phyloP scores from a whole-genome alignment of 2,329 filamentous ascomycete species.

The Coleophoma crateriformis region DNA sequence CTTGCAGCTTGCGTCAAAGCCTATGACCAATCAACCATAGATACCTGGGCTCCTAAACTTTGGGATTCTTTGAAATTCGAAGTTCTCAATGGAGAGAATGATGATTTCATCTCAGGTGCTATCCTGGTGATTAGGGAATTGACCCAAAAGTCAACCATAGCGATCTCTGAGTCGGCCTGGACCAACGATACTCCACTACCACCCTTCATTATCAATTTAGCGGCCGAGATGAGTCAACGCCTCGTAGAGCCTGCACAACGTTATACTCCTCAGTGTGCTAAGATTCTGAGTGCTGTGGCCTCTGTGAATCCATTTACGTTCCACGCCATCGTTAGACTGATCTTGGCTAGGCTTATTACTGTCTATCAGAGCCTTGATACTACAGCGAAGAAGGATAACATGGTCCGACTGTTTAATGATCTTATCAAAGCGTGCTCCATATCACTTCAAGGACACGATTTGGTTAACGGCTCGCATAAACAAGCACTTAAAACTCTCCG shows the following conservation, averaged over 20 bases:
- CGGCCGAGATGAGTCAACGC: background rate
- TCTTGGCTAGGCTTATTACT: constrained; percentile 13
- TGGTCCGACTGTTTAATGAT: constrained; percentile 21
- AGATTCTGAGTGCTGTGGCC: constrained; percentile 16
- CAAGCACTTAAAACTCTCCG: constrained; percentile 5
- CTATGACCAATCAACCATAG: constrained; percentile 13
- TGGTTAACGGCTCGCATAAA: background rate
- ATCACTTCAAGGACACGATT: background rate
- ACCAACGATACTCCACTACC: background rate
- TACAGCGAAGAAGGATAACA: constrained; percentile 14
- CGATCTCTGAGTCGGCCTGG: background rate
- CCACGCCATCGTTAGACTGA: constrained; percentile 11
- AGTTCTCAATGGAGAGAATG: constrained; percentile 25
- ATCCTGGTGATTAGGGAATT: constrained; percentile 17
- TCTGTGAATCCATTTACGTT: constrained; percentile 14
- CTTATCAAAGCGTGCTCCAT: constrained; percentile 9
- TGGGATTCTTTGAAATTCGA: constrained; percentile 28
- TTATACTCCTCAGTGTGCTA: constrained; percentile 2
- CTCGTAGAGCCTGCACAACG: constrained; percentile 4
- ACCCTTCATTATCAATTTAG: constrained; percentile 4
- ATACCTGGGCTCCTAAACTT: constrained; percentile 16
- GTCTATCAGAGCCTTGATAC: constrained; percentile 15
- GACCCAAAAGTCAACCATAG: background rate
- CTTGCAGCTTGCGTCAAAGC: constrained; percentile 2
- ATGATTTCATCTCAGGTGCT: constrained; percentile 20